phyloP scores from a whole-genome alignment of 495 filamentous ascomycete genomes.

The Rhypophila decipiens region DNA sequence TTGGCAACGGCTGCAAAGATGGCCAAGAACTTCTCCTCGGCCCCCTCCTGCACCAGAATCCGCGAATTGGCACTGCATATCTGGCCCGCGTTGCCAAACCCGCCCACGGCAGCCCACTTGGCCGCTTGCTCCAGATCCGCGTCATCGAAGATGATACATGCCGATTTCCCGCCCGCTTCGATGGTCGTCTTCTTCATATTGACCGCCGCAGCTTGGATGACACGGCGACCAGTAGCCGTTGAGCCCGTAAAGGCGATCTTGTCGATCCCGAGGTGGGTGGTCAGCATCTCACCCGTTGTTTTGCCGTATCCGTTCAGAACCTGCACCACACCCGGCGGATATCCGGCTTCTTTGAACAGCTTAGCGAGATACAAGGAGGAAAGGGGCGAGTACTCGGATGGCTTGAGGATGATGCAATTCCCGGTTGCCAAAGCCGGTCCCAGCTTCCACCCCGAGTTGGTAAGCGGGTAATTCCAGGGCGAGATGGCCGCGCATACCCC shows the following conservation, averaged over 20 bases:
- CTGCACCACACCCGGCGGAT: neutral
- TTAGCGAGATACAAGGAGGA: conserved; percentile 29
- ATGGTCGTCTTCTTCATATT: conserved; percentile 67
- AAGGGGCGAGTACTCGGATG: conserved; percentile 84
- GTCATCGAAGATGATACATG: conserved; percentile 59
- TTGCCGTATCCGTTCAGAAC: neutral
- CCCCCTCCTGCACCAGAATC: neutral
- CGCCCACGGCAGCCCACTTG: neutral
- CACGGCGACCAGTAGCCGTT: neutral
- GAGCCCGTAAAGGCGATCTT: neutral
- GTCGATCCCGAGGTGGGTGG: neutral
- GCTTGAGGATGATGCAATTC: conserved; percentile 76
- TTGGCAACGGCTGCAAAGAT: neutral
- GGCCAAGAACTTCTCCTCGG: neutral
- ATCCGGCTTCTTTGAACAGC: neutral
- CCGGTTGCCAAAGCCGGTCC: conserved; percentile 77
- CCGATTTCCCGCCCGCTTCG: conserved; percentile 73
- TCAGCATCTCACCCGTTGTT: neutral
- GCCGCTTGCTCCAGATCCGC: conserved; percentile 22
- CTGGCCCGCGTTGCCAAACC: neutral
- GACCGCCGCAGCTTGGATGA: conserved; percentile 28
- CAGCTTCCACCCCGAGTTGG: conserved; percentile 84
- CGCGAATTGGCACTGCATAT: neutral
- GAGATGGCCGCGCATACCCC: conserved; percentile 90
- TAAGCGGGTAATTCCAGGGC: conserved; percentile 77